phyloP scores from a whole-genome alignment of 2,329 filamentous ascomycete species.

The Annulohypoxylon truncatum region DNA sequence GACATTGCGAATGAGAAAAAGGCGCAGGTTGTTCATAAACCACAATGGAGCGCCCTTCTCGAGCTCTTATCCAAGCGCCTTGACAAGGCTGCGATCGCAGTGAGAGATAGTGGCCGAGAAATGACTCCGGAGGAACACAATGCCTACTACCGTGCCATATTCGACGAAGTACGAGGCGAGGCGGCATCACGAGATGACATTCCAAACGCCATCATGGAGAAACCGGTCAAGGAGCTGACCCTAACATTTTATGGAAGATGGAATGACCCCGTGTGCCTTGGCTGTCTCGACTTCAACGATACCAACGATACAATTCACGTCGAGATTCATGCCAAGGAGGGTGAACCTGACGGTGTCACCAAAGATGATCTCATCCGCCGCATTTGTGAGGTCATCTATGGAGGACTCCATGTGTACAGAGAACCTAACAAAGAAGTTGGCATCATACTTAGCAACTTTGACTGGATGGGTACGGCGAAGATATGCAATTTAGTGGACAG shows the following conservation, averaged over 20 bases:
- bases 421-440: background rate
- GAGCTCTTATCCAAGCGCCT: background rate
- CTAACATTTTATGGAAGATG: conserved; percentile 10
- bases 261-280: background rate
- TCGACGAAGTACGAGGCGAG: conserved; percentile 3
- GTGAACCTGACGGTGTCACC: conserved; percentile 19
- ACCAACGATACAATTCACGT: conserved; percentile 8
- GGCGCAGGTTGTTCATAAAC: background rate
- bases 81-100: background rate
- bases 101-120: background rate
- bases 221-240: background rate
- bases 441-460: background rate
- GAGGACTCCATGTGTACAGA: background rate
- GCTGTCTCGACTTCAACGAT: conserved; percentile 5
- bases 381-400: conserved; percentile 11
- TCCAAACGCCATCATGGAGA: conserved; percentile 15
- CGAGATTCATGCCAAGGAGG: conserved; percentile 3
- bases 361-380: conserved; percentile 15
- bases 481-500: conserved; percentile 1
- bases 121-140: conserved; percentile 12
- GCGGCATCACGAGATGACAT: conserved; percentile 10
- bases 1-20: background rate
- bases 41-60: conserved; percentile 9
- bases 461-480: background rate
- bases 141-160: background rate